Evolutionary conservation across 1,139 yeast species (phyloP), one percentile per base, ranked within the genome.

Genomic region (Wickerhamomyces sp.): DNA sequence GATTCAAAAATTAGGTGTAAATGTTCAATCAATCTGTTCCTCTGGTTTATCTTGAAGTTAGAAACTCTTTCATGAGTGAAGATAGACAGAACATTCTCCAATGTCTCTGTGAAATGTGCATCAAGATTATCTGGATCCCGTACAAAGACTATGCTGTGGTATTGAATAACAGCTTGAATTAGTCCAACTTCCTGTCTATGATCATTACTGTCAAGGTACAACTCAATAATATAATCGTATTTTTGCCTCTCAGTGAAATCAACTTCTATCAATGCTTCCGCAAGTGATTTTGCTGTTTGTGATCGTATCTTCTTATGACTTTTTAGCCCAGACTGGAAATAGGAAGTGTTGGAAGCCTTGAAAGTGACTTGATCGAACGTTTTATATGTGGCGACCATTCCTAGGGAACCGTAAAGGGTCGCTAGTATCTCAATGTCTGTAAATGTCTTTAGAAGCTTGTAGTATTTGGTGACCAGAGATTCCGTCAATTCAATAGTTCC

Each of bases 121-220:
- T 46, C 44, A 9, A 61, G 33, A 31, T 51, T 59, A 1, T 49
- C 45, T 16, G 40, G 41, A 30, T 59, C 54, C 7, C 39, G 34
- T 2, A 51, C 41, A n/a, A 49, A 37, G 30, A 49, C 51, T 15
- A 61, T 36, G 6, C 51, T 47, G 5, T 51, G 36, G 31, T 52
- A 63, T 30, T 64, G 64, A 12, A 55, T 40, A 7, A 62, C 37
- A 0, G 68, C 59, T 36, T 61, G 60, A 26, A 63, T 47, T 15
- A 61, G 45, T 3, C 61, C 62, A 3, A 52, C 36, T 33, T 48
- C 49, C 18, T 41, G 48, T 23, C 55, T 54, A 8, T 47, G 47
- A 31, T 51, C 54, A 17, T 55, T 45, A 5, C 44, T 36, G 5
- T 56, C 51, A 6, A 48, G 31, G 37, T 58, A 57, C 3, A 61